phyloP scores from a whole-genome alignment of 2,329 filamentous ascomycete species.

The Nemania diffusa region DNA sequence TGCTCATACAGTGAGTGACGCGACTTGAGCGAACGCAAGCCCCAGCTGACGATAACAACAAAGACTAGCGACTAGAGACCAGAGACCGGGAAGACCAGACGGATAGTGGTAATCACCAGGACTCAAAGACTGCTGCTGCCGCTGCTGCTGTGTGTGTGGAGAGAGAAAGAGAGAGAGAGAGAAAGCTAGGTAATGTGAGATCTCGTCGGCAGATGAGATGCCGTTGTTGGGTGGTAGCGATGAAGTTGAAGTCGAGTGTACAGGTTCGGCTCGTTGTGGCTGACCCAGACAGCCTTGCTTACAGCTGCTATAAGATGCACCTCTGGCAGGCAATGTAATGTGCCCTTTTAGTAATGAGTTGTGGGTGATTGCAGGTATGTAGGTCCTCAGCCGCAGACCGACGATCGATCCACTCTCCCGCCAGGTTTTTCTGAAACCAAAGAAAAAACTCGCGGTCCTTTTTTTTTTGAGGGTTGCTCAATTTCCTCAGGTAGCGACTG shows the following conservation, averaged over 20 bases:
- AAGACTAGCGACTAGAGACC: background rate
- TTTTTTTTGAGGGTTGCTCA: background rate
- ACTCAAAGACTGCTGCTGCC: slow-evolving; percentile 4
- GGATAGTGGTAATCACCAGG: background rate
- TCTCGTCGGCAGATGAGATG: background rate
- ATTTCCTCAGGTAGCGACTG: slow-evolving; percentile 6
- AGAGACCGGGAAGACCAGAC: background rate
- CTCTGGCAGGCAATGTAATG: background rate
- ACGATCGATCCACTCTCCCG: slow-evolving; percentile 8
- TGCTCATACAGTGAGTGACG: background rate
- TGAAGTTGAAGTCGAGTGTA: slow-evolving; percentile 15
- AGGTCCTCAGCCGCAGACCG: slow-evolving; percentile 14
- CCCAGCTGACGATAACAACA: background rate
- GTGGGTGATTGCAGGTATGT: background rate
- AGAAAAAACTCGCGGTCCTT: background rate
- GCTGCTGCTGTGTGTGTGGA: background rate
- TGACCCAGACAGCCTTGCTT: slow-evolving; percentile 39
- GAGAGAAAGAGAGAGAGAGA: background rate
- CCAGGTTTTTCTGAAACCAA: background rate
- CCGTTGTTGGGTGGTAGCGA: slow-evolving; percentile 3
- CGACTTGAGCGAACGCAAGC: slow-evolving; percentile 3
- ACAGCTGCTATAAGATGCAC: slow-evolving; percentile 38
- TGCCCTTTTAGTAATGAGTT: background rate
- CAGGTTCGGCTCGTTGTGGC: slow-evolving; percentile 4
- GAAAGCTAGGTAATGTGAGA: background rate